These are phyloP conservation scores for Penicillium janthinellum DNA, from an alignment of 2,329 filamentous ascomycete genomes.

Conservation along the genomic window DNA sequence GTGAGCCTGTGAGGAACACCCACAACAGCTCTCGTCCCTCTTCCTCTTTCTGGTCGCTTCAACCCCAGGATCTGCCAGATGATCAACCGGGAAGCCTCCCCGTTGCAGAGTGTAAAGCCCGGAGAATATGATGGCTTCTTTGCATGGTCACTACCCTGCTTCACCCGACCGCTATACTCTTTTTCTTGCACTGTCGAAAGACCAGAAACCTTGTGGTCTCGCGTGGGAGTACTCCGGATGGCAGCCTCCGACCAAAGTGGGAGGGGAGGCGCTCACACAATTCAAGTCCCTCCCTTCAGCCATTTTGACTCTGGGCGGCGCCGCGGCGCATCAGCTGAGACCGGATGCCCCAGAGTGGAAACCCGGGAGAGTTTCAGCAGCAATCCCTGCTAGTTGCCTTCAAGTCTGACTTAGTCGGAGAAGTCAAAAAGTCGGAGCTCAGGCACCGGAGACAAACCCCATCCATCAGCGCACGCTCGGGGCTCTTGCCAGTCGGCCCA, in stretches of 20 bases:
- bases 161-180: background rate
- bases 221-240: background rate
- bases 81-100: slow-evolving; percentile 22
- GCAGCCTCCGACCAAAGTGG: background rate
- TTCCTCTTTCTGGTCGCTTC: background rate
- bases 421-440: background rate
- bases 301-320: slow-evolving; percentile 10
- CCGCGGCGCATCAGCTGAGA: slow-evolving; percentile 24
- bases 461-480: background rate
- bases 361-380: slow-evolving; percentile 18
- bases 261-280: background rate
- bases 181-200: background rate
- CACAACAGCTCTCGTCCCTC: background rate
- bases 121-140: background rate
- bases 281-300: slow-evolving; percentile 11
- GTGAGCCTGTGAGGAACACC: background rate
- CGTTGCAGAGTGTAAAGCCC: background rate
- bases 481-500: background rate
- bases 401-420: slow-evolving; percentile 1
- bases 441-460: slow-evolving; percentile 13
- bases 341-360: slow-evolving; percentile 13
- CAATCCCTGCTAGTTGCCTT: slow-evolving; percentile 24
- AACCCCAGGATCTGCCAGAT: slow-evolving; percentile 21
- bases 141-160: background rate
- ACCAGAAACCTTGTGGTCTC: background rate